A percentile compares a stretch with the other conserved stretches of the same genome.
Evolutionary conservation across 2,329 filamentous ascomycete genomes (phyloP).

Genomic region (Acrodontium crateriforme): DNA sequence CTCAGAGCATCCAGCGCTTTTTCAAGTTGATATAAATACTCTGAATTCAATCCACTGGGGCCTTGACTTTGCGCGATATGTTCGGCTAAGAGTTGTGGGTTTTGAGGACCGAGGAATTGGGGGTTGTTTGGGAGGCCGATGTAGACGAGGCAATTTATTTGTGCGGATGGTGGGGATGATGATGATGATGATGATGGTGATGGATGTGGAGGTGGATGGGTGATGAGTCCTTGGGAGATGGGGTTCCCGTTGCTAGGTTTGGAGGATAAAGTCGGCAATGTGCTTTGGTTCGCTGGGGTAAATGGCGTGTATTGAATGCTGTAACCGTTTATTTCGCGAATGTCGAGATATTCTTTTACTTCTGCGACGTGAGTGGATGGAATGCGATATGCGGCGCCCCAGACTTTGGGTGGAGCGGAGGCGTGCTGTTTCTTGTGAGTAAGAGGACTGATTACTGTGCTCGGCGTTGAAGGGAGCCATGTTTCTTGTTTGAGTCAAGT

Average conservation of each 20-base stretch:
- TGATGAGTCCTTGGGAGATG: conserved; percentile 1
- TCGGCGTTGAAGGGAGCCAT: background rate
- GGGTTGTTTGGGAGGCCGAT: conserved; percentile 89
- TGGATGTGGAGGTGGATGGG: conserved; percentile 4
- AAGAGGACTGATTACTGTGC: no score
- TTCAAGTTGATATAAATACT: conserved; percentile 77
- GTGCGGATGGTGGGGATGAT: conserved; percentile 14
- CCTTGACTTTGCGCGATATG: conserved; percentile 67
- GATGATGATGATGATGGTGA: conserved; percentile 4
- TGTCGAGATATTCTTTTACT: conserved; percentile 82
- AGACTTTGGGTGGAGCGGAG: conserved; percentile 53
- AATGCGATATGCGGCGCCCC: conserved; percentile 73
- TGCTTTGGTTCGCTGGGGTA: conserved; percentile 25
- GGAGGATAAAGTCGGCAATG: conserved; percentile 41
- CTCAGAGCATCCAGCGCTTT: conserved; percentile 58
- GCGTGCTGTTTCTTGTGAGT: conserved; percentile 46
- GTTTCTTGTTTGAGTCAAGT: background rate
- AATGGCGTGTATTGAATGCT: conserved; percentile 85
- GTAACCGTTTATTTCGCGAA: conserved; percentile 95
- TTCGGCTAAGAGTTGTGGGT: conserved; percentile 61
- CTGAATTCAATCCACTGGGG: conserved; percentile 76
- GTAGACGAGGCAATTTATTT: conserved; percentile 60
- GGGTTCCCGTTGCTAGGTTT: conserved; percentile 32
- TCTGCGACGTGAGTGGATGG: conserved; percentile 64
- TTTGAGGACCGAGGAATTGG: conserved; percentile 77